Base-by-base conservation (phyloP, 192 early-diverging fungal genomes). In the Coemansia sp. region DNA sequence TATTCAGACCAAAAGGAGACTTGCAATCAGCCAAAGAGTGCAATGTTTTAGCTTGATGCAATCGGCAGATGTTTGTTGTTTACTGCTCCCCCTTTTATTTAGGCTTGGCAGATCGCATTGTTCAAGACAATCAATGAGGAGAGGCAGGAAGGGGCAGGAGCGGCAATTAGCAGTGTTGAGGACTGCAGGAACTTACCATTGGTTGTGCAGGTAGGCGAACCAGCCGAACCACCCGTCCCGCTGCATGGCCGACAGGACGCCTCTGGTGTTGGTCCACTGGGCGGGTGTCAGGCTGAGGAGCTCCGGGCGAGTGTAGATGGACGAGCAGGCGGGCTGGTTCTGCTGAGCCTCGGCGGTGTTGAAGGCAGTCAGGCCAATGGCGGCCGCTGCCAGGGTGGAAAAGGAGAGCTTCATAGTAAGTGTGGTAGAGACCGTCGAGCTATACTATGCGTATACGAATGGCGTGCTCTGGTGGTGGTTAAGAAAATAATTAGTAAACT, bases 271-370 rank as follows among this genome's bases (percentile, higher is more conserved):
- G 29, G 41, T 58, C 80, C 74, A 77, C 39, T 82, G 67, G 44
- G 52, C 47, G 41, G 67, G 20, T 3, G 75, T 65, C 62, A 82
- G 70, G 56, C 74, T 82, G 55, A 73, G 75, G 9, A 82, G 16
- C 69, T 82, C 80, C 37, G 73, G 69, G 56, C 80, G 80, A 2
- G 80, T 82, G 74, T 77, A 74, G 58, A 82, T 41, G 37, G 64
- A 68, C 38, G 75, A 73, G 75, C 80, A 82, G 4, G 65, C 65
- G 9, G 79, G 67, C 61, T 73, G 79, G 40, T 12, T 73, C 68
- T 76, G 74, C 75, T 82, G 80, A 1, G 80, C 74, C 18, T 71
- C 50, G 20, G 44, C 40, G 13, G 44, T 49, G 39, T 63, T 58
- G 11, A 80, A 29, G 16, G 69, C 66, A 62, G 73, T 44, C 66